phyloP scores from a whole-genome alignment of 2,329 filamentous ascomycete species.

The Colletotrichum viniferum region DNA sequence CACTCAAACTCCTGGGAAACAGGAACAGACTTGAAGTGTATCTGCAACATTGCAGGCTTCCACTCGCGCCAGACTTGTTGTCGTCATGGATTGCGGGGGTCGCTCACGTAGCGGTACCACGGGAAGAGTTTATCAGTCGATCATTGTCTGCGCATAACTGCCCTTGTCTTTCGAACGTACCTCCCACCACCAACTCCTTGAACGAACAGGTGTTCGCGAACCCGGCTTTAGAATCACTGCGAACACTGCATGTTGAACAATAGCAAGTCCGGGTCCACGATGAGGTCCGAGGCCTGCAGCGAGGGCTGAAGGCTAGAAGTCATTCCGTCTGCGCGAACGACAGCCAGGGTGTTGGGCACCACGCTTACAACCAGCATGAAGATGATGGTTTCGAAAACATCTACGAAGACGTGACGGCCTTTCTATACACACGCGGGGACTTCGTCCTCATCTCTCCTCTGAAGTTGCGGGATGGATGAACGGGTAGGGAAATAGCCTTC shows the following conservation, averaged over 20 bases:
- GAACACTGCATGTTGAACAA: too few species aligned
- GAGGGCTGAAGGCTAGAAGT: too few species aligned
- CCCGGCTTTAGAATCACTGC: too few species aligned
- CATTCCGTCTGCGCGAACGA: too few species aligned
- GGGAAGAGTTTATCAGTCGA: too few species aligned
- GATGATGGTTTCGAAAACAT: not conserved
- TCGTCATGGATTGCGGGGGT: not conserved
- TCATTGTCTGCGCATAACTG: too few species aligned
- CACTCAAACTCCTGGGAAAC: not conserved
- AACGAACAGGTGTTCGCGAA: too few species aligned
- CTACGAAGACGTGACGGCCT: not conserved
- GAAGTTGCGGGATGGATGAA: not conserved
- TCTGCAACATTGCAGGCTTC: not conserved
- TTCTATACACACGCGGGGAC: not conserved
- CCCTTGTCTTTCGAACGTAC: too few species aligned
- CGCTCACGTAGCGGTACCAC: not conserved
- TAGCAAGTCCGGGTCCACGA: too few species aligned
- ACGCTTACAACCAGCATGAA: not conserved
- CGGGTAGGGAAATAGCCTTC: not conserved
- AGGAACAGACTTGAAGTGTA: not conserved
- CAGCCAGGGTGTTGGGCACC: not conserved
- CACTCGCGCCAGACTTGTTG: not conserved
- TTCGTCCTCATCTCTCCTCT: not conserved
- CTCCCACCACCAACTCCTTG: too few species aligned
- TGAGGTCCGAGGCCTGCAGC: too few species aligned